Base-by-base conservation (phyloP, 2,329 filamentous ascomycete species). In the Pseudogymnoascus sp. region DNA sequence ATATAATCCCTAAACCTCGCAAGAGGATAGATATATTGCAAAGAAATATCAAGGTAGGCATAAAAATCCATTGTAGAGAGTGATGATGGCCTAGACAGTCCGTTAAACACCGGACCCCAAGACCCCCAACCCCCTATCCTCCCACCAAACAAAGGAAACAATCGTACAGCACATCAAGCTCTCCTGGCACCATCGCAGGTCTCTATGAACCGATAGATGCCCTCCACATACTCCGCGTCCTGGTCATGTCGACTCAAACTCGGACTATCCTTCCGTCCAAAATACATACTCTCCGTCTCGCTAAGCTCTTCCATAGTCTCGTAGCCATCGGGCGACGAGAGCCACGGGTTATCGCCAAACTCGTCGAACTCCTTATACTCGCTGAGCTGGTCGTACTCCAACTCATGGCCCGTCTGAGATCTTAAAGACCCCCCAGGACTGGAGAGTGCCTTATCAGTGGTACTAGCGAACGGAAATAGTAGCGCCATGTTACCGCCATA, bases 401-500 rank as follows among this genome's bases (percentile, higher is more conserved):
- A 4, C 54, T 78, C 77, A 12, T 54, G 70, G 64, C 38, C 74
- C 64, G 58, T 74, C 65, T 70, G 73, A 65, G 74, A 78, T 63
- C 70, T 77, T 67, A 73, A 78, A 68, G 77, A 73, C 67, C 54
- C 74, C 59, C 66, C 68, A 7, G 67, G 67, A 7, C 69, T 68
- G 6, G 68, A 69, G 11, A 69, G 43, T 3, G 60, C 37, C 65
- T 66, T 54, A 70, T 82, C 74, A 28, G 78, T 75, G 54, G 76
- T 85, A 0, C 92, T 89, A 0, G 92, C 92, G 69, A 91, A 96
- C 0, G 93, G 93, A 68, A 96, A 97, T 43, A 86, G 81, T 18
- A 97, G 79, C 4, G 91, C 90, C 65, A 94, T 81, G 1, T 88
- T 80, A 1, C 85, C 84, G 7, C 88, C 91, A 25, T 80, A 79